Evolutionary conservation across 495 filamentous ascomycete genomes (phyloP), one percentile per base, ranked within the genome.

Genomic region (Cenococcum geophilum): DNA sequence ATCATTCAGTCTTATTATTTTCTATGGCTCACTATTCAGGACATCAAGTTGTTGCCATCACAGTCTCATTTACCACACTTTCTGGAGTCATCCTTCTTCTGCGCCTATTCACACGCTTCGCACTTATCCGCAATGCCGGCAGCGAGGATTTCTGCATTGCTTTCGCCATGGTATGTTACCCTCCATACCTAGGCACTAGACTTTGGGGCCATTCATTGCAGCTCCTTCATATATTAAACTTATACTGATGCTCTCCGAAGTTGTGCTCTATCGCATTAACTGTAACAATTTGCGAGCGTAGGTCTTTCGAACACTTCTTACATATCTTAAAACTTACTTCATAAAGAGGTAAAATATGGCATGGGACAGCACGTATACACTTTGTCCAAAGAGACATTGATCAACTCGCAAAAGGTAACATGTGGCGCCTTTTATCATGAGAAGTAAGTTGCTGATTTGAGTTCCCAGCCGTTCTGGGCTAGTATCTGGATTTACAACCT

Each of bases 401-500:
- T 62, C 8, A 58, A 42, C 40, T 53, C 49, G 12, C 49, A 25
- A 16, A 53, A 53, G 49, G 49, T 53, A 53, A 14, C 2, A 16
- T 23, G 1, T 32, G 27, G 3, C 18, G 14, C 40, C 4, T 6
- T n/a, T 21, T 21, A 53, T 23, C 8, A 10, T 23, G 40, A 14
- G 3, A 45, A 14, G 11, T 4, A 16, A 45, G 18, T 45, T 16
- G 18, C 40, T 45, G 11, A 45, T 16, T 18, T 4, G 11, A 45
- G 6, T 6, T 32, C 18, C 40, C 40, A 65, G 51, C 53, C 62
- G 1, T 58, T 68, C 57, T 68, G 57, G 56, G 60, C 55, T 1
- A 54, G 47, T 18, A 14, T 67, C 48, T 61, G 58, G 60, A 43
- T 60, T 10, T 67, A 68, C 59, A 48, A 68, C 25, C 49, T 66